Evolutionary conservation across 108 stramenopile genomes (phyloP), one percentile per base, ranked within the genome.

Genomic region (Nitzschia inconspicua): DNA sequence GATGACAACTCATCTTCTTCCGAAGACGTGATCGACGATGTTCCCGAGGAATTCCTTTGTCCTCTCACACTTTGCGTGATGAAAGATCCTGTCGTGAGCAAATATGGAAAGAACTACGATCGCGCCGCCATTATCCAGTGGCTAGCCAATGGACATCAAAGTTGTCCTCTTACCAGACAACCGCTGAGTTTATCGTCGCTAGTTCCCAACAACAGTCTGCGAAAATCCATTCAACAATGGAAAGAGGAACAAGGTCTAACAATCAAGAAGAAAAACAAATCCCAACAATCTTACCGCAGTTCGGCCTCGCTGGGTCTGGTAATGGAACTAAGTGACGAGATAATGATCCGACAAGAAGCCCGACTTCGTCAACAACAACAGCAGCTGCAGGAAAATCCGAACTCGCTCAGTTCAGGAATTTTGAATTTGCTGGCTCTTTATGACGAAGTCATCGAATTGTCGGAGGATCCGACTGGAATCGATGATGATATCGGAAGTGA

Each of bases 121-220:
- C 67, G 67, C 28, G 7, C 10, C 5, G 66, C 73, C 16, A 75
- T 75, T 52, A 8, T 73, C 19, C 46, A 66, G 36, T 73, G 65
- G 58, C 51, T 73, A 23, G 48, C 34, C 28, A 30, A 32, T 19
- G 67, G 63, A 27, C 59, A 51, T 36, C 41, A 44, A 9, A 47
- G 40, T 20, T 75, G 74, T 36, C 74, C 74, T 20, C 46, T 68
- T 2, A 75, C 74, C 14, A 55, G 74, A 3, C 62, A 66, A 42
- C 62, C 66, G 1, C 24, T 75, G 49, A 42, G 32, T 4, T 48
- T 63, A 0, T 47, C 49, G 3, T 31, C 46, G 18, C 35, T 75
- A 20, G 49, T 68, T 22, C 52, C 67, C 26, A 63, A 75, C 55
- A 53, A 39, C 8, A 44, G 14, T 20, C 31, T 75, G 25, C 56